Evolutionary conservation across 1,284 basidiomycete species (phyloP).

Genomic region (Coniferiporia weirii): DNA sequence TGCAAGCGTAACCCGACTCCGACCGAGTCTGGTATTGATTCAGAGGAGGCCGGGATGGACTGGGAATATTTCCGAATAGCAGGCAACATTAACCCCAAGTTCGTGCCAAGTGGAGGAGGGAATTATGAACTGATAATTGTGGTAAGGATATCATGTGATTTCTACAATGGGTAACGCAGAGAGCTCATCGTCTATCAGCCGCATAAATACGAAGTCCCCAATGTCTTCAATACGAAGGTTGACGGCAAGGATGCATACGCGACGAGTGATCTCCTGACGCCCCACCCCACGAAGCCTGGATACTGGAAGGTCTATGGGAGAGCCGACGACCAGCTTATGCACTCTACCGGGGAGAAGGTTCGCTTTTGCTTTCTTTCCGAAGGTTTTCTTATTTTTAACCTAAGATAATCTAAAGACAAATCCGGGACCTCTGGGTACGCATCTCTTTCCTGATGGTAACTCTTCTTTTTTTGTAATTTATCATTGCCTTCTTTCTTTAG

Average conservation of each 20-base stretch:
- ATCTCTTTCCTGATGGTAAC: background rate
- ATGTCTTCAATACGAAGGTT: slow-evolving; percentile 19
- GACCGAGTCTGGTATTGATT: background rate
- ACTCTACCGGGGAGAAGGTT: slow-evolving; percentile 48
- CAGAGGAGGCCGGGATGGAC: slow-evolving; percentile 19
- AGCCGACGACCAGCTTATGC: slow-evolving; percentile 48
- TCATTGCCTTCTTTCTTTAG: slow-evolving; percentile 21
- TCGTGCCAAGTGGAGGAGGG: slow-evolving; percentile 18
- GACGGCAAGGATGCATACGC: slow-evolving; percentile 30
- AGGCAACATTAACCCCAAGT: background rate
- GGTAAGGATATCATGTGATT: slow-evolving; percentile 6
- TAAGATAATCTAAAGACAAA: slow-evolving; percentile 28
- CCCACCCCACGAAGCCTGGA: slow-evolving; percentile 40
- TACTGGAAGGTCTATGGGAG: slow-evolving; percentile 43
- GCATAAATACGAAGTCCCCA: slow-evolving; percentile 1
- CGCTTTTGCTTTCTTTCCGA: too few relatives aligned
- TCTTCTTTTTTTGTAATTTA: background rate
- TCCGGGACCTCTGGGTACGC: slow-evolving; percentile 36
- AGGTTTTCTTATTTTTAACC: too few relatives aligned
- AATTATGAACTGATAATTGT: slow-evolving; percentile 21
- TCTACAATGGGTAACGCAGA: slow-evolving; percentile 7
- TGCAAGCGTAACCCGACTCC: background rate
- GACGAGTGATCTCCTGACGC: slow-evolving; percentile 38
- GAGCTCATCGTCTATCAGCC: slow-evolving; percentile 19
- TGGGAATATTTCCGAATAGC: slow-evolving; percentile 27